A percentile compares a stretch with the other conserved stretches of the same genome.
phyloP scores from a whole-genome alignment of 306 rosid species.

The Lathyrus tuberosus region DNA sequence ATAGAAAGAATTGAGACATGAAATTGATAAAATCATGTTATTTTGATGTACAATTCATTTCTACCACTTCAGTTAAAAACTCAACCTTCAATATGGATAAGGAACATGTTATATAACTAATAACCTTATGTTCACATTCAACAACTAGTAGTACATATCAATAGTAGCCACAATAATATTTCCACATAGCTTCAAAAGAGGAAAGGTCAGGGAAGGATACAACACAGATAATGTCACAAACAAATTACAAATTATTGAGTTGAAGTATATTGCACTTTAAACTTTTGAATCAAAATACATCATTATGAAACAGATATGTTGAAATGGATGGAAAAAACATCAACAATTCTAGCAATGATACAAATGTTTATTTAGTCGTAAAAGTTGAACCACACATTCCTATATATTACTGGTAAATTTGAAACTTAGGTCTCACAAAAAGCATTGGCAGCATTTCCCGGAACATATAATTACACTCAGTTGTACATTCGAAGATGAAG shows the following conservation, averaged over 20 bases:
- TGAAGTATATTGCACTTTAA: constrained; percentile 7
- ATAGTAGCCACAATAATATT: constrained; percentile 8
- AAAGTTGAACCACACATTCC: constrained; percentile 17
- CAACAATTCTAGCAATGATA: neutral
- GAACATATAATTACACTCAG: constrained; percentile 37
- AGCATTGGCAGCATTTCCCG: constrained; percentile 15
- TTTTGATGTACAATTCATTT: neutral
- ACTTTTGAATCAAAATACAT: constrained; percentile 2
- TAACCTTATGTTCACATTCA: neutral
- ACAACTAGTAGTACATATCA: neutral
- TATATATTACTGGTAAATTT: constrained; percentile 3
- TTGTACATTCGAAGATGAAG: constrained; percentile 8
- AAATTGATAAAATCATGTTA: neutral
- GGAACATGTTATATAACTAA: neutral
- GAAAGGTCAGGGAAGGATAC: neutral
- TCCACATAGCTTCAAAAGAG: neutral
- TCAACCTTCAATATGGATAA: neutral
- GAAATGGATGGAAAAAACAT: constrained; percentile 12
- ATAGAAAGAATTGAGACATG: neutral
- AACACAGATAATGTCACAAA: neutral
- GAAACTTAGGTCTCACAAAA: constrained; percentile 15
- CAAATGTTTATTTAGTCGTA: constrained; percentile 34
- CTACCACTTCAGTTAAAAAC: neutral
- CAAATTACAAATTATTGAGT: constrained; percentile 3
- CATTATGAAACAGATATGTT: constrained; percentile 3